phyloP scores from a whole-genome alignment of 805 yeast species.

The Saccharomycopsis capsularis region DNA sequence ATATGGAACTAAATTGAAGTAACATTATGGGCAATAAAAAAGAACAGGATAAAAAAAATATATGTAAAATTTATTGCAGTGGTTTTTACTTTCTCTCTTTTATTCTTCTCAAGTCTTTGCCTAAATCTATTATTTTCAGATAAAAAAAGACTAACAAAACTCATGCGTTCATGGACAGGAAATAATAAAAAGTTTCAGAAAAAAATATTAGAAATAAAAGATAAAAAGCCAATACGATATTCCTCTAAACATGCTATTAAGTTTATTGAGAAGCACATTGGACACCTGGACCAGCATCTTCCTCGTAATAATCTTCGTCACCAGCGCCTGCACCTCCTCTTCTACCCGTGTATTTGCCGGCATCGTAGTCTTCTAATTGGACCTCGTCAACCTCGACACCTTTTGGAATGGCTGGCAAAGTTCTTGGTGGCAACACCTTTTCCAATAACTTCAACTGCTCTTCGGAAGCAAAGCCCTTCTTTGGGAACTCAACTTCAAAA shows the following conservation, averaged over 20 bases:
- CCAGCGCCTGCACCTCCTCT: too few relatives aligned
- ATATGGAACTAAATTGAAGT: too few relatives aligned
- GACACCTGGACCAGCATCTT: constrained; percentile 60
- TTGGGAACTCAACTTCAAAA: constrained; percentile 87
- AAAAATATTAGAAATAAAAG: background rate
- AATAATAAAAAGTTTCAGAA: background rate
- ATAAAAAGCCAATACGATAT: background rate
- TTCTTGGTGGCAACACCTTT: constrained; percentile 71
- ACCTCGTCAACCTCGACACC: constrained; percentile 78
- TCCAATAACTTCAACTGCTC: constrained; percentile 70
- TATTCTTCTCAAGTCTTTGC: too few relatives aligned
- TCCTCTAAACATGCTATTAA: too few relatives aligned
- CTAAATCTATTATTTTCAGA: too few relatives aligned
- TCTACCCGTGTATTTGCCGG: constrained; percentile 47
- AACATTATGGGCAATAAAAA: too few relatives aligned
- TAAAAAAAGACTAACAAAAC: too few relatives aligned
- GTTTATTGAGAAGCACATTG: constrained; percentile 89
- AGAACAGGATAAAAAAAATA: too few relatives aligned
- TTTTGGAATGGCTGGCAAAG: constrained; percentile 49
- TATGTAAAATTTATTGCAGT: too few relatives aligned
- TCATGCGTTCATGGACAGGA: too few relatives aligned
- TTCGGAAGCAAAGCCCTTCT: constrained; percentile 62
- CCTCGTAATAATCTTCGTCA: constrained; percentile 58
- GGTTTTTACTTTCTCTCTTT: too few relatives aligned
- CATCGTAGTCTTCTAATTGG: constrained; percentile 60